Base-by-base conservation (phyloP, 306 rosid genomes). In the Pyrus pyrifolia region DNA sequence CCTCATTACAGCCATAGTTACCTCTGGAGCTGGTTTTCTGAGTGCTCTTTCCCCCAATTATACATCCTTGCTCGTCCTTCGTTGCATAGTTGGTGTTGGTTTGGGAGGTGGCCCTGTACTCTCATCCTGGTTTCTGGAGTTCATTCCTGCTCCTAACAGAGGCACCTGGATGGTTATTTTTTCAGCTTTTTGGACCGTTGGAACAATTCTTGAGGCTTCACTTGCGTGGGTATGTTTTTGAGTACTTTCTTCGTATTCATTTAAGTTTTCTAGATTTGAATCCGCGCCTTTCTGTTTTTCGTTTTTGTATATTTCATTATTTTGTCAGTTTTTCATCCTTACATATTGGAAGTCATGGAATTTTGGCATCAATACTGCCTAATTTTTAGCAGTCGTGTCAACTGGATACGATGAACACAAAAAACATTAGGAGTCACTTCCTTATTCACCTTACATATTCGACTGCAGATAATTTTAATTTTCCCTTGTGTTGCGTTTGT, bases 91-190 rank as follows among this genome's bases (percentile, higher is more conserved):
- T 65, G 99, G 99, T 67, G 23, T 95, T 86, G 99, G 99, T 73
- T 81, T 95, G 96, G 99, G 99, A 72, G 99, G 99, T 67, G 96
- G 93, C 72, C 98, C 92, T 62, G 98, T 92, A 30, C 91, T 90
- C 69, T 86, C 92, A 38, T 92, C 97, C 53, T 92, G 96, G 97
- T 92, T 92, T 86, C 85, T 95, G 61, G 97, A 95, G 87, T 92
- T 92, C 84, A 96, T 95, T 85, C 97, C 97, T 53, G 90, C 97
- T 67, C 93, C 97, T 63, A 87, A 80, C 76, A 88, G 99, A 88
- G 99, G 99, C 71, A 88, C 92, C 64, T 95, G 99, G 99, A 95
- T 95, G 99, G 97, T 92, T 85, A 72, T 88, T 76, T 95, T 92
- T 89, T 88, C 96, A 67, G 93, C 88, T 21, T 95, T 95, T 83